Evolutionary conservation across 306 rosid species (phyloP).

Genomic region (Chamaecrista fasciculata): DNA sequence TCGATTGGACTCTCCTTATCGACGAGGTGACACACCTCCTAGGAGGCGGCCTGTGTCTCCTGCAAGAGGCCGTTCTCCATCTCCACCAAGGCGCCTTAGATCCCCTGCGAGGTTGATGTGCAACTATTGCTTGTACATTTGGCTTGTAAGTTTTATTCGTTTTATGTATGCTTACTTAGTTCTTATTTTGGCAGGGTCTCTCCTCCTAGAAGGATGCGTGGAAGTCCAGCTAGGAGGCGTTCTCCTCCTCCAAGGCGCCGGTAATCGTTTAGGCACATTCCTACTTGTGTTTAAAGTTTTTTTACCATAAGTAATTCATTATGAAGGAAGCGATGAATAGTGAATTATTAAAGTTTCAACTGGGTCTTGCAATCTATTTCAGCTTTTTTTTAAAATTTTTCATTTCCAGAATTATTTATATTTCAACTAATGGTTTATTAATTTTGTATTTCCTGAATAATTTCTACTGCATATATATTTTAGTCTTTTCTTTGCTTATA

Average conservation of each 20-base stretch:
- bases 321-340: background rate
- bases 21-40: constrained; percentile 83
- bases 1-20: constrained; percentile 72
- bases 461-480: background rate
- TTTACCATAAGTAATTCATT: background rate
- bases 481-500: background rate
- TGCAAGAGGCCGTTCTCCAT: constrained; percentile 79
- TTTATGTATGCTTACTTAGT: background rate
- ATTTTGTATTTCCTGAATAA: background rate
- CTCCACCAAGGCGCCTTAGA: constrained; percentile 72
- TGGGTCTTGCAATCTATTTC: background rate
- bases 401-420: background rate
- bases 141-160: background rate
- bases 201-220: constrained; percentile 86
- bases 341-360: background rate
- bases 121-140: constrained; percentile 4
- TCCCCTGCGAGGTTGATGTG: constrained; percentile 78
- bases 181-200: constrained; percentile 43
- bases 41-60: constrained; percentile 88
- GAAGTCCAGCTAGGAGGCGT: constrained; percentile 86
- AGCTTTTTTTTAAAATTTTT: background rate
- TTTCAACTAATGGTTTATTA: too few relatives aligned
- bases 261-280: too few relatives aligned
- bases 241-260: constrained; percentile 92
- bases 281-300: background rate